Percentiles rank a stretch among this genome's conserved stretches.
phyloP scores from a whole-genome alignment of 495 filamentous ascomycete genomes.

The Penicillium coprophilum region DNA sequence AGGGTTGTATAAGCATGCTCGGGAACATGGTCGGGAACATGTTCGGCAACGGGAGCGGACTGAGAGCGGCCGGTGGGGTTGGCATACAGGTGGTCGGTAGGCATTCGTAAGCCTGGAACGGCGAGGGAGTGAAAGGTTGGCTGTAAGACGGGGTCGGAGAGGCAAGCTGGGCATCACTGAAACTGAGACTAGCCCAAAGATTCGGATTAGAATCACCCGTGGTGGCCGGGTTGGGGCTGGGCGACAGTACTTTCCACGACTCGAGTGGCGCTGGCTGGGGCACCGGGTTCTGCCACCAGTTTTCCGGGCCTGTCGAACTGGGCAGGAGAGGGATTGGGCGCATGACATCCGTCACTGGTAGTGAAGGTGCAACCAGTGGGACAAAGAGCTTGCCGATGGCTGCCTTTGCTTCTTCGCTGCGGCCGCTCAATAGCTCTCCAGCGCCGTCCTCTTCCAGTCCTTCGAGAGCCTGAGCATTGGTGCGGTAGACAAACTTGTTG shows the following conservation, averaged over 20 bases:
- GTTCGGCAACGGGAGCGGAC: slow-evolving; percentile 72
- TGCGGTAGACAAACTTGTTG: slow-evolving; percentile 96
- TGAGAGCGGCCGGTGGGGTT: slow-evolving; percentile 57
- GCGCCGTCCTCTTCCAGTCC: slow-evolving; percentile 96
- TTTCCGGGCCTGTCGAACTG: slow-evolving; percentile 73
- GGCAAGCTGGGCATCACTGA: slow-evolving; percentile 67
- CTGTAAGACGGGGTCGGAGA: slow-evolving; percentile 78
- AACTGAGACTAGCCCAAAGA: slow-evolving; percentile 77
- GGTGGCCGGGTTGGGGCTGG: slow-evolving; percentile 73
- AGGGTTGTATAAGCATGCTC: slow-evolving; percentile 84
- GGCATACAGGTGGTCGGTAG: slow-evolving; percentile 67
- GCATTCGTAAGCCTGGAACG: slow-evolving; percentile 68
- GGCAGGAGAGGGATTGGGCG: slow-evolving; percentile 81
- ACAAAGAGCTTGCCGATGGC: slow-evolving; percentile 82
- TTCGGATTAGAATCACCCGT: slow-evolving; percentile 66
- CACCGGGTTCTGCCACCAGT: slow-evolving; percentile 71
- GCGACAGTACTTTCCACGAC: slow-evolving; percentile 89
- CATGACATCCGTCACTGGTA: slow-evolving; percentile 87
- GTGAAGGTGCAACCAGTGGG: slow-evolving; percentile 88
- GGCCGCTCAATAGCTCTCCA: slow-evolving; percentile 87
- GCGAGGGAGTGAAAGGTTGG: slow-evolving; percentile 71
- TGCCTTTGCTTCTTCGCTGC: slow-evolving; percentile 91
- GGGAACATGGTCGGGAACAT: not conserved
- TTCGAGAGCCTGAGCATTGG: slow-evolving; percentile 85
- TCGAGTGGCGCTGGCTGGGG: slow-evolving; percentile 72